Evolutionary conservation across 1,284 basidiomycete species (phyloP), one percentile per base, ranked within the genome.

Genomic region (Retiboletus fuscus): DNA sequence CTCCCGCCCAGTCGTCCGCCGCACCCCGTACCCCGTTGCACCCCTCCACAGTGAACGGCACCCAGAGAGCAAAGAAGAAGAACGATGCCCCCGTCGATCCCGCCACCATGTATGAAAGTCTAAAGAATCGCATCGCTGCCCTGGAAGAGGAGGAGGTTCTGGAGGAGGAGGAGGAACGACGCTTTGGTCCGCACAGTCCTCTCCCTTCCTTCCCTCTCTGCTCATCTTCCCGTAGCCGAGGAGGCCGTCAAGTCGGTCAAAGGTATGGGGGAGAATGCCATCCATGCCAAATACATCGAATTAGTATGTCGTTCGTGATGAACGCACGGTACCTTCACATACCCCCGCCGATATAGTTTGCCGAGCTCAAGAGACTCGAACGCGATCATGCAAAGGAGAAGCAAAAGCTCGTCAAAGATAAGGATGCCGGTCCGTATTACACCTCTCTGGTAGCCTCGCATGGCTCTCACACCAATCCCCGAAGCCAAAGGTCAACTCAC

Each of bases 361-460:
- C 93, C 78, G 94, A 95, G 81, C 84, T 94, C 79, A 94, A 94
- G 80, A 88, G 93, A 66, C 80, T 93, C 77, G 94, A 95, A 82
- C 88, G 94, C 73, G 94, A 95, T 79, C 92, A 95, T 78, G 91
- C 93, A 67, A 95, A 93, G 84, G 93, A 95, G 85, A 94, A 93
- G 82, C 93, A 95, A 85, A 95, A 95, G 79, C 84, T 95, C 53
- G 86, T 89, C 66, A 95, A 95, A 84, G 93, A 95, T 86, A 95
- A 95, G 84, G 93, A 95, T 83, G 90, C 93, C 74, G 93, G 93
- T 94, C 75, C 71, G 87, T 83, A 61, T 49, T 61, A 64, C 39
- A 69, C 53, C 26, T 64, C 67, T n/a, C 72, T 55, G 55, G 41
- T 41, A 18, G 73, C 64, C 64, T 60, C 30, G 67, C 64, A 63